Evolutionary conservation across 1,139 yeast genomes (phyloP), one percentile per base, ranked within the genome.

Genomic region (Debaryomycetaceae sp.): DNA sequence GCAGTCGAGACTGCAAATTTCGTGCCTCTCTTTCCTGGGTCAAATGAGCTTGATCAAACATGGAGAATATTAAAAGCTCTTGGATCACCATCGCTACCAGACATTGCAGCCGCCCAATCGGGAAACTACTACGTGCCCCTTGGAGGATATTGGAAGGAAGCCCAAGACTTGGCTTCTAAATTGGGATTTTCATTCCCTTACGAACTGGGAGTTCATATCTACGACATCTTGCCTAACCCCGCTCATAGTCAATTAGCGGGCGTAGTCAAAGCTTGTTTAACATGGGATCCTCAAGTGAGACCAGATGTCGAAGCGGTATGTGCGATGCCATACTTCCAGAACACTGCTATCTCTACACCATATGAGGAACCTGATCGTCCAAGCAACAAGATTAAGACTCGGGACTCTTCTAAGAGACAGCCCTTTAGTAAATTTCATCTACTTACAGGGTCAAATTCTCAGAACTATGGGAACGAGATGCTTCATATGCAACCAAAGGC

Each of bases 11-110:
- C 88, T 39, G 86, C 89, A 20, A 83, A 82, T 38, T 81, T 87
- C 53, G 62, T 72, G 37, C 97, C 98, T 0, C 66, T 91, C 37
- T 89, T 93, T 56, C 96, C 97, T 0, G 99, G 98, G 0, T 59
- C 75, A 11, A 78, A 82, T 56, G 95, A 88, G 58, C 55, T 83
- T 40, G 96, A 90, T 57, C 97, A 89, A 65, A 72, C 85, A 11
- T 76, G 81, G 76, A 77, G 75, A 56, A 83, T 88, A 6, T 63
- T 88, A 42, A 76, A 77, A 46, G 70, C 80, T 6, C 69, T 91
- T 41, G 98, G 99, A 0, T 75, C 85, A 11, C 96, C 96, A 0
- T 61, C 62, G 14, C 44, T 49, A 24, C 57, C 60, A 8, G 52
- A 50, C 30, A 24, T 49, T 13, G 39, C 46, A 8, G 38, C 40